A percentile compares a stretch with the other conserved stretches of the same genome.
Conservation (phyloP, 2,329 filamentous ascomycete genomes). For the Arthroderma uncinatum region DNA sequence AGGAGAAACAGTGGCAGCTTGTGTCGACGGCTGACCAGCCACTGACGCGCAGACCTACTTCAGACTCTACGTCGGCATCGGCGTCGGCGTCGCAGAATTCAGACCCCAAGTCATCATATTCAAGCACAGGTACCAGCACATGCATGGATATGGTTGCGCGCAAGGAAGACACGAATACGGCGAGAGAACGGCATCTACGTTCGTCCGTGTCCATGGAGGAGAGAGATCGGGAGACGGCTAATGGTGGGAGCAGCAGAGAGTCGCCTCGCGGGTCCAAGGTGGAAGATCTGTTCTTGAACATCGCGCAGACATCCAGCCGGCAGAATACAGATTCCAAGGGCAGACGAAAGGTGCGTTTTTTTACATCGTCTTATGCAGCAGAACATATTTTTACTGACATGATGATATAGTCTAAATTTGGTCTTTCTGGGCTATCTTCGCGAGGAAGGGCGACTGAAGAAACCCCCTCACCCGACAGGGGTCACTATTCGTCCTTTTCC, state of each 20-base stretch:
- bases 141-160: background rate
- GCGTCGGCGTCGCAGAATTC: background rate
- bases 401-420: slow-evolving; percentile 26
- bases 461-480: slow-evolving; percentile 29
- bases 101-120: slow-evolving; percentile 9
- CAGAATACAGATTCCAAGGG: slow-evolving; percentile 30
- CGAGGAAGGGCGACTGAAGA: slow-evolving; percentile 25
- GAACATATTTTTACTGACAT: slow-evolving; percentile 4
- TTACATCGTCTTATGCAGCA: background rate
- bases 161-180: background rate
- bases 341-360: slow-evolving; percentile 17
- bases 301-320: slow-evolving; percentile 33
- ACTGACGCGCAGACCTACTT: slow-evolving; percentile 17
- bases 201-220: background rate
- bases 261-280: slow-evolving; percentile 19
- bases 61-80: slow-evolving; percentile 13
- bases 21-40: slow-evolving; percentile 19
- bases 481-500: slow-evolving; percentile 26
- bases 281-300: slow-evolving; percentile 39
- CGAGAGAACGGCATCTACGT: background rate
- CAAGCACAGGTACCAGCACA: background rate
- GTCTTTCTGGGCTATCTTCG: slow-evolving; percentile 29
- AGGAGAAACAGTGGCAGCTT: slow-evolving; percentile 24
- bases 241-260: slow-evolving; percentile 19
- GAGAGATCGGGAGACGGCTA: background rate